A percentile compares a stretch with the other conserved stretches of the same genome.
Evolutionary conservation across 2,329 filamentous ascomycete genomes (phyloP).

Genomic region (Fusarium nodosum): DNA sequence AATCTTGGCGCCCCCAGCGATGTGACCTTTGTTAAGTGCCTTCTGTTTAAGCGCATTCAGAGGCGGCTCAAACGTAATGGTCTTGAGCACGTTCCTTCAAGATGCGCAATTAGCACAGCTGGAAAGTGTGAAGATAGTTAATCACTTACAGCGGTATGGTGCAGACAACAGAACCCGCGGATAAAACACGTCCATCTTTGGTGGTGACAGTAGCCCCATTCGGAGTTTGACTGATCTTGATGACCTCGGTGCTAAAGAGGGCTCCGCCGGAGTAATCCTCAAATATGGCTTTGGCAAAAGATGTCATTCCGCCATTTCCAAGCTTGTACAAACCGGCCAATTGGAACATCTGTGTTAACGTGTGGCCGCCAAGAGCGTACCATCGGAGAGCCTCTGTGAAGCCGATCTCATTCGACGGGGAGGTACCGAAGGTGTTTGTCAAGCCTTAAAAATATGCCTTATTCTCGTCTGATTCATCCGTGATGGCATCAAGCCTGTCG

Average conservation of each 20-base stretch:
- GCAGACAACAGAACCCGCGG: conserved; percentile 15
- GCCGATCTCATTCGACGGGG: neutral
- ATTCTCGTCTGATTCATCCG: neutral
- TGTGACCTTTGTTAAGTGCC: conserved; percentile 23
- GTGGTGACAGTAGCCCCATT: neutral
- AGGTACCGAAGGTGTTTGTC: conserved; percentile 1
- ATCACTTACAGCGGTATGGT: conserved; percentile 39
- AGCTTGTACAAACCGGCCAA: conserved; percentile 27
- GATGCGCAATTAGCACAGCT: conserved; percentile 5
- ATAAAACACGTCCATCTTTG: conserved; percentile 17
- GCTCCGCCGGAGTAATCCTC: neutral
- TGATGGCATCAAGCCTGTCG: neutral
- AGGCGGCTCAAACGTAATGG: conserved; percentile 7
- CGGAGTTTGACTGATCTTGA: neutral
- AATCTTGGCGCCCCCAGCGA: conserved; percentile 29
- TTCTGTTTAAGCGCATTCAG: conserved; percentile 20
- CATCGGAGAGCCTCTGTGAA: conserved; percentile 1
- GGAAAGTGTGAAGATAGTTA: rapidly evolving
- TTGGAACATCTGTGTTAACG: neutral
- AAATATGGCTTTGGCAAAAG: conserved; percentile 10
- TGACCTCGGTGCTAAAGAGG: conserved; percentile 17
- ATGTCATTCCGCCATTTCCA: conserved; percentile 41
- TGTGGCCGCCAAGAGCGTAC: conserved; percentile 39
- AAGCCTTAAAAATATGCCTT: neutral
- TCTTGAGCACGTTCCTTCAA: neutral